These are phyloP conservation scores for Xylaria multiplex DNA, from an alignment of 2,329 filamentous ascomycete genomes.

Conservation along the genomic window DNA sequence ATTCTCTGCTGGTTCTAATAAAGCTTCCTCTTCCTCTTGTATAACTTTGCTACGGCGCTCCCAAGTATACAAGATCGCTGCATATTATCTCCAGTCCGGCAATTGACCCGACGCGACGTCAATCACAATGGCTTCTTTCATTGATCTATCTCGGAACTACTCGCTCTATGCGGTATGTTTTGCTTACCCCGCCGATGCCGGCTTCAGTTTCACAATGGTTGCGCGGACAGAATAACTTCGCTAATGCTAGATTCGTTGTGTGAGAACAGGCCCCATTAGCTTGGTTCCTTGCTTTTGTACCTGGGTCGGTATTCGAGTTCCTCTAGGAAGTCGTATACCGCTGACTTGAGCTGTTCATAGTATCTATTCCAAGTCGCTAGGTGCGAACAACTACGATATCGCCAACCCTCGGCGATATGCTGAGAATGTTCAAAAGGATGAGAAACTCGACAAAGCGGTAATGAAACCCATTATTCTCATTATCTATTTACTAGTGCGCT, in stretches of 20 bases:
- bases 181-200: conserved; percentile 3
- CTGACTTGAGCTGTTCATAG: not conserved
- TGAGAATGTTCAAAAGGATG: conserved; percentile 36
- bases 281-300: conserved; percentile 31
- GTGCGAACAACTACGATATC: conserved; percentile 32
- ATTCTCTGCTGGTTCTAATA: not conserved
- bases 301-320: not conserved
- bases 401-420: conserved; percentile 31
- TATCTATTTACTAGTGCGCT: not conserved
- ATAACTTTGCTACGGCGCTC: not conserved
- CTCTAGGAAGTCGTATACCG: no score
- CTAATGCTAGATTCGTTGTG: conserved; percentile 15
- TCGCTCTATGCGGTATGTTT: conserved; percentile 41
- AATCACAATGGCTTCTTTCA: conserved; percentile 33
- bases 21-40: conserved; percentile 3
- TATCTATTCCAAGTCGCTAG: conserved; percentile 32
- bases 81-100: not conserved
- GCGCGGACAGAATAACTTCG: not conserved
- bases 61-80: not conserved
- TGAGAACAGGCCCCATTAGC: conserved; percentile 36
- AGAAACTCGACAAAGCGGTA: conserved; percentile 39
- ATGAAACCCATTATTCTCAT: conserved; percentile 11
- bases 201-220: not conserved
- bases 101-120: not conserved
- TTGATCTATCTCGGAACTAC: conserved; percentile 41